Evolutionary conservation across 192 early-diverging fungal genomes (phyloP), one percentile per base, ranked within the genome.

Genomic region (Geranomyces variabilis): DNA sequence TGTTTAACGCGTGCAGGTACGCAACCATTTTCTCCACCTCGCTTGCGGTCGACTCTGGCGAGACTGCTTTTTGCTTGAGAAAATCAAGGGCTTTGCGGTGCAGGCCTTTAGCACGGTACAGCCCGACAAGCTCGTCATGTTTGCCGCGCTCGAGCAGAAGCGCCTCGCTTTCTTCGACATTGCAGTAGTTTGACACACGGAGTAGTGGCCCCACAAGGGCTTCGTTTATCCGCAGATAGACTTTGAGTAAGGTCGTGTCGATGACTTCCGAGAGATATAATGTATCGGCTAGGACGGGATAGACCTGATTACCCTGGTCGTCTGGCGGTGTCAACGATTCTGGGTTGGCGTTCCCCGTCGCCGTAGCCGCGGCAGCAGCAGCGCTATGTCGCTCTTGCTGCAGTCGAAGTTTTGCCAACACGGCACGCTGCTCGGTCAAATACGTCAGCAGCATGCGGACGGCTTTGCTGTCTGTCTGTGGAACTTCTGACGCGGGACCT

Each of bases 41-140:
- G 14, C 61, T 44, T 28, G 59, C 63, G 12, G 66, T 75, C 14
- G 73, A 53, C 8, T 69, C 73, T 17, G 73, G 65, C 12, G 73
- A 75, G n/a, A 61, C 5, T 14, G 73, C 68, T 41, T n/a, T 41
- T 44, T 31, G 43, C 41, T 60, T 67, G 29, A 98, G 81, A 29
- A 94, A 84, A 70, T 93, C 92, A 41, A 99, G 80, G 2, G 97
- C 95, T 69, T 94, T 94, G 29, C 87, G 86, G 79, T 96, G 94
- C 30, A 92, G 86, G 10, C 91, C 91, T 73, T 95, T 96, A 66
- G 91, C 90, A 48, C 92, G 85, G 77, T 97, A 99, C 56, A 99
- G 83, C 67, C 96, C 96, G n/a, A 97, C 90, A 15, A 99, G 77
- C 78, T 96, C 96, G 34, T 80, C 75, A 68, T 90, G 90, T 80